These are phyloP conservation scores for Dactylellina leptospora DNA, from an alignment of 2,329 filamentous ascomycete species.

Conservation along the genomic window DNA sequence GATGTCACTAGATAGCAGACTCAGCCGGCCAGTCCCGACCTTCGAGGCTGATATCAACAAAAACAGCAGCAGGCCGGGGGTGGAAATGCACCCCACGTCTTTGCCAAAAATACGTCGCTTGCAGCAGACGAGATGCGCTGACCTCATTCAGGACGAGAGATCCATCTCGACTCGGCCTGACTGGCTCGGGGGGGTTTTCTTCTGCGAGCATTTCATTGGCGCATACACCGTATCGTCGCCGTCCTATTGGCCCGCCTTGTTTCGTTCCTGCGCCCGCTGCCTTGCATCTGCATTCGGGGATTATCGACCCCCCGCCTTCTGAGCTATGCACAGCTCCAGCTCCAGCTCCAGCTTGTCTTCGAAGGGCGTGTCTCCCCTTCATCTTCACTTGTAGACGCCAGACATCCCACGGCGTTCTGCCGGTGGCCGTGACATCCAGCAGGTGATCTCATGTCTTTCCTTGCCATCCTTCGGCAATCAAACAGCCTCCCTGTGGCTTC, in stretches of 20 bases:
- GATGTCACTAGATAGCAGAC: neutral
- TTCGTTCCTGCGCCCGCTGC: neutral
- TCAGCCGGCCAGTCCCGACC: conserved; percentile 6
- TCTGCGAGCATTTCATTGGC: conserved; percentile 24
- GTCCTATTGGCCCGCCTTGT: conserved; percentile 12
- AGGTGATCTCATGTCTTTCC: conserved; percentile 27
- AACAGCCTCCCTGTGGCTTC: no score
- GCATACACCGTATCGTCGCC: conserved; percentile 25
- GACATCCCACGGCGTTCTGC: conserved; percentile 19
- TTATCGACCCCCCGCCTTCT: no score
- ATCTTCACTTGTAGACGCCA: conserved; percentile 1
- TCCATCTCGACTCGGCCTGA: neutral
- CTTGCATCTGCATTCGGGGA: conserved; percentile 8
- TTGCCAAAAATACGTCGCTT: conserved; percentile 39
- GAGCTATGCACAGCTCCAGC: neutral
- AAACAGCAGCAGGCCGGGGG: neutral
- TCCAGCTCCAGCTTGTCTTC: neutral
- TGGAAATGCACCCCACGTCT: neutral
- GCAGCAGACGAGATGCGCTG: conserved; percentile 29
- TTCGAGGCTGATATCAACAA: neutral
- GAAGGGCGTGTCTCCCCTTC: no score
- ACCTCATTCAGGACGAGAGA: neutral
- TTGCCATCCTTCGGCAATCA: no score
- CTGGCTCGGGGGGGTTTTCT: neutral
- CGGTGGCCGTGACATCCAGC: conserved; percentile 13